Evolutionary conservation across 2,329 filamentous ascomycete genomes (phyloP), one percentile per base, ranked within the genome.

Genomic region (Ramularia collo-cygni): DNA sequence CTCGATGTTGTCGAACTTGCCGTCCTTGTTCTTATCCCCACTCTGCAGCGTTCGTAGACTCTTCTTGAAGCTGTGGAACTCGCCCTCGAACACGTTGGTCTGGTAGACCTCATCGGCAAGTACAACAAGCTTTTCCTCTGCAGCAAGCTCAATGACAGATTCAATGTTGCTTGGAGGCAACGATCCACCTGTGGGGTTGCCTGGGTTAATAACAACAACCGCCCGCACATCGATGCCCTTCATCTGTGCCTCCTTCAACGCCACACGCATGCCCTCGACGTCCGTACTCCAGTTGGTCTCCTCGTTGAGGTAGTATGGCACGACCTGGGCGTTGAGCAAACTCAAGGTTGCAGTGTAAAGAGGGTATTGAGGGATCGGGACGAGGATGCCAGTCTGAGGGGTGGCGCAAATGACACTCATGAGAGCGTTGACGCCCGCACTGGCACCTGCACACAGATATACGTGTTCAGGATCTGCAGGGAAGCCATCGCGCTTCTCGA

Each of bases 101-200:
- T 98, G 92, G 77, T 98, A 98, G 27, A 98, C 92, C 67, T 98
- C 92, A 60, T 98, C 92, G 37, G 92, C 92, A 57, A 98, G 77
- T 51, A 96, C 73, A 40, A 96, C 88, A 17, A 98, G 75, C 54
- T 82, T 79, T 72, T 95, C 79, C 63, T 89, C 74, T 18, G 80
- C 81, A 28, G 92, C 90, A 49, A 95, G 83, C 50, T 92, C 79
- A 52, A 96, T 75, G n/a, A 96, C 85, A 37, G 76, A 74, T 57
- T 82, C 79, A 64, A 98, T 81, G 58, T 95, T 87, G 14, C 79
- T 74, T 50, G 83, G 76, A 26, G 81, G 72, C 13, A 98, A 76
- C 38, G 83, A 92, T 36, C 88, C 87, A 52, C 92, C 92, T 2
- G 92, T 98, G 3, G 92, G 92, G 70, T 98, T 98, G 44, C 92